Percentiles rank a stretch among this genome's conserved stretches.
Evolutionary conservation across 257 asterid species (phyloP).

Genomic region (Nicotiana undulata): DNA sequence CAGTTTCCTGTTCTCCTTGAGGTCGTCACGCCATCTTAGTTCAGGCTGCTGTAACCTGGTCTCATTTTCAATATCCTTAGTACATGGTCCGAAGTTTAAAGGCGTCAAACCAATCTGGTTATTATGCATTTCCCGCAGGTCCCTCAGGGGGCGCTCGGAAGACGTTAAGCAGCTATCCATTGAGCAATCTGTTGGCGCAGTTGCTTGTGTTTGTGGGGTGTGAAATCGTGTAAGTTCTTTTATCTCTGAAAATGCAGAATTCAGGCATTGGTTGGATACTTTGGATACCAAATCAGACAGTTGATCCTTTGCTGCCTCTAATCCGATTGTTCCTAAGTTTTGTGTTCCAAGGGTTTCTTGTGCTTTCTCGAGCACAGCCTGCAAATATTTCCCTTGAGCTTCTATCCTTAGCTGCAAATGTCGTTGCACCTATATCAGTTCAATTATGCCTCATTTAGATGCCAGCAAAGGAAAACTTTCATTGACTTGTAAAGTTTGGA

Average conservation of each 20-base stretch:
- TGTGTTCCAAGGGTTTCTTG: constrained; percentile 81
- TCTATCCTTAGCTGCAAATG: constrained; percentile 73
- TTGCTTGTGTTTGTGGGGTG: constrained; percentile 41
- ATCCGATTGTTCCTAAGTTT: constrained; percentile 49
- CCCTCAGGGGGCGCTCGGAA: constrained; percentile 52
- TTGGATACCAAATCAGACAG: constrained; percentile 70
- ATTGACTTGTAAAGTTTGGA: neutral
- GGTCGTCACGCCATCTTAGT: constrained; percentile 42
- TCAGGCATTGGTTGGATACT: constrained; percentile 70
- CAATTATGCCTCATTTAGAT: constrained; percentile 15
- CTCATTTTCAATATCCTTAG: constrained; percentile 28
- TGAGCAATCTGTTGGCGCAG: constrained; percentile 58
- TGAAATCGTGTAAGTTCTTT: constrained; percentile 47
- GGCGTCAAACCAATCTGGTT: constrained; percentile 31
- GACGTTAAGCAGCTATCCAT: constrained; percentile 75
- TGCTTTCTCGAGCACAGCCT: constrained; percentile 86
- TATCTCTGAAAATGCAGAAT: constrained; percentile 53
- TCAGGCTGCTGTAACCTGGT: constrained; percentile 28
- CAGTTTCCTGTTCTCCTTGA: constrained; percentile 29
- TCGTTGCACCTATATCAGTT: constrained; percentile 67
- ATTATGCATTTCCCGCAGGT: constrained; percentile 42
- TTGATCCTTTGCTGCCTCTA: constrained; percentile 79
- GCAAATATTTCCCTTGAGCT: constrained; percentile 84
- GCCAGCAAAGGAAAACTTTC: neutral
- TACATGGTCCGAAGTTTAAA: constrained; percentile 27